Evolutionary conservation across 1,284 basidiomycete species (phyloP), one percentile per base, ranked within the genome.

Genomic region (Gymnopus androsaceus): DNA sequence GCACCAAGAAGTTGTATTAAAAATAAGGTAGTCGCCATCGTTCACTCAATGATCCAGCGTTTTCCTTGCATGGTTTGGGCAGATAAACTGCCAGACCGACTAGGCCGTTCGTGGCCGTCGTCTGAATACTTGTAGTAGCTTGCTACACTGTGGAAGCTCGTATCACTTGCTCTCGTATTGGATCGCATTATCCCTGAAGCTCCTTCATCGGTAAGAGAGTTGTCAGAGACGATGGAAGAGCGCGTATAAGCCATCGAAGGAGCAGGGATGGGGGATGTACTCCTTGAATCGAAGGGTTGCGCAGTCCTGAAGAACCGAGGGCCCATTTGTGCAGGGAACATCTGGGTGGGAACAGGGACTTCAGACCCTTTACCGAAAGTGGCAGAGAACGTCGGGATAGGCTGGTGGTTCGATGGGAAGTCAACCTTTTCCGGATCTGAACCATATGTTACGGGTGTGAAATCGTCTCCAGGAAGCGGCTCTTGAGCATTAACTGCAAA

Each of bases 371-470:
- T 66, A 12, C 75, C 77, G 63, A 82, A 82, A 15, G 78, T 69
- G 38, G 73, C 76, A 27, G 79, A 76, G 67, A 76, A 85, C 3
- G 83, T 84, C 3, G 83, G 82, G 56, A 85, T 68, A 11, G 77
- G 75, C 46, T 74, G 69, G 42, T 78, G 76, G 55, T 69, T 75
- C 3, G 80, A 76, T 1, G 85, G 84, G 70, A 88, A 88, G n/a
- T 76, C 74, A 56, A 86, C 75, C 68, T 90, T 90, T 69, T 90
- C 87, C 1, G 72, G 64, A 56, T 82, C 76, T 25, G 71, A 63
- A 45, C 36, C 64, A 67, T 37, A 68, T 61, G 52, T 64, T 17
- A 74, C 66, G 21, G 72, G 67, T 40, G 67, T 63, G 59, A 80
- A 81, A 60, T 81, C 80, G 45, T 81, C 79, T n/a, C 75, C 80